Percentiles rank a stretch among this genome's conserved stretches.
Evolutionary conservation across 2,329 filamentous ascomycete species (phyloP).

Genomic region (Diaporthe longicolla): DNA sequence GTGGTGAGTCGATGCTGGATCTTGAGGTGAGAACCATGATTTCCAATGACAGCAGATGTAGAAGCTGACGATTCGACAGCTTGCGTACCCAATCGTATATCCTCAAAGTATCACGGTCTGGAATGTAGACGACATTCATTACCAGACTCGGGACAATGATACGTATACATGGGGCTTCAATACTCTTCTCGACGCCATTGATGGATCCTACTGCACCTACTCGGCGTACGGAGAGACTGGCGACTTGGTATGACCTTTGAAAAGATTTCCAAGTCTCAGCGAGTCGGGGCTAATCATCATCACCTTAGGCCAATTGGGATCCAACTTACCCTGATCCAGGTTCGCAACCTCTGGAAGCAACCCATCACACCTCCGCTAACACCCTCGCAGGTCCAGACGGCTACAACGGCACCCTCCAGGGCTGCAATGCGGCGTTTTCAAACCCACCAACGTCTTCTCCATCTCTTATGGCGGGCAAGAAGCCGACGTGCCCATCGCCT

Average conservation of each 20-base stretch:
- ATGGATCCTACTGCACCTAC: constrained; percentile 65
- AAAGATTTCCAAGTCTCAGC: neutral
- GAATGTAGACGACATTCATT: constrained; percentile 59
- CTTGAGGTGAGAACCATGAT: constrained; percentile 44
- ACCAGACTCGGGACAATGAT: constrained; percentile 47
- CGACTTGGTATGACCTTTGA: constrained; percentile 52
- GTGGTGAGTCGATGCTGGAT: constrained; percentile 55
- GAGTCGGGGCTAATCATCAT: neutral
- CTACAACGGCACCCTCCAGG: constrained; percentile 62
- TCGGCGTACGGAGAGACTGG: constrained; percentile 63
- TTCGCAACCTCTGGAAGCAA: neutral
- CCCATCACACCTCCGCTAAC: neutral
- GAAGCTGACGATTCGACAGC: constrained; percentile 35
- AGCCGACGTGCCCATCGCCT: constrained; percentile 64
- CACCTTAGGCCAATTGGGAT: constrained; percentile 49
- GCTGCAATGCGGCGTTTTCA: constrained; percentile 54
- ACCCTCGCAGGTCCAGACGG: constrained; percentile 51
- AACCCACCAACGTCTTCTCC: constrained; percentile 69
- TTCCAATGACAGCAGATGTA: neutral
- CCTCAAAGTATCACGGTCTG: constrained; percentile 56
- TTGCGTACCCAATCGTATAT: constrained; percentile 55
- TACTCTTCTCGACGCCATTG: constrained; percentile 59
- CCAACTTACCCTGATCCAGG: constrained; percentile 62
- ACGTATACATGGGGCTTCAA: constrained; percentile 40
- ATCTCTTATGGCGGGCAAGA: constrained; percentile 71